Conservation (phyloP, 768 basidiomycete species). For the Gymnopilus junonius region DNA sequence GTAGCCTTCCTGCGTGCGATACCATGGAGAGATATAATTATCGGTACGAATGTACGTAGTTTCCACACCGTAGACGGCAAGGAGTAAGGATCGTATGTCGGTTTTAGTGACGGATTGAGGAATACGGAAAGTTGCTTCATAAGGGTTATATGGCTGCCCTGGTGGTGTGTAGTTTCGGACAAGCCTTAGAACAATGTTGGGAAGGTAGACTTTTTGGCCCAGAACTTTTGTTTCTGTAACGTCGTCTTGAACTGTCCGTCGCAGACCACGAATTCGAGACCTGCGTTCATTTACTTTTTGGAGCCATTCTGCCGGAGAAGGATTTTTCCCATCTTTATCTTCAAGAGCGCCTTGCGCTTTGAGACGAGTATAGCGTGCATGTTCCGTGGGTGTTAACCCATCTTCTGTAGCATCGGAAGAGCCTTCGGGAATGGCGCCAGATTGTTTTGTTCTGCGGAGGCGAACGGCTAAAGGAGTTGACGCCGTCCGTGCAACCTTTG, state of each 20-base stretch:
- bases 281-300: conserved; percentile 58
- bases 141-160: conserved; percentile 89
- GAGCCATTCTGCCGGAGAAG: conserved; percentile 64
- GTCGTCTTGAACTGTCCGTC: conserved; percentile 42
- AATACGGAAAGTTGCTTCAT: conserved; percentile 92
- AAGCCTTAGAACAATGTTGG: conserved; percentile 82
- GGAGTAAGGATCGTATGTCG: conserved; percentile 86
- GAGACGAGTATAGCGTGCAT: conserved; percentile 61
- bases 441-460: conserved; percentile 62
- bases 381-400: conserved; percentile 71
- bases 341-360: conserved; percentile 56
- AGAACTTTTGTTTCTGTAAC: conserved; percentile 56
- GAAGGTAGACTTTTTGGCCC: conserved; percentile 86
- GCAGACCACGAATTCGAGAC: conserved; percentile 70
- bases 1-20: conserved; percentile 34
- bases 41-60: conserved; percentile 97
- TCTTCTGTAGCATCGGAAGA: conserved; percentile 51
- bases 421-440: conserved; percentile 37
- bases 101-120: conserved; percentile 91
- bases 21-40: conserved; percentile 71
- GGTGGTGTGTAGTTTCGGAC: conserved; percentile 81
- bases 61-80: conserved; percentile 83
- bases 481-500: conserved; percentile 62
- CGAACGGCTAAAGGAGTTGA: conserved; percentile 79
- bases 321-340: conserved; percentile 33